Conservation (phyloP, 176 grass and related monocot genomes). For the Oryza coarctata region DNA sequence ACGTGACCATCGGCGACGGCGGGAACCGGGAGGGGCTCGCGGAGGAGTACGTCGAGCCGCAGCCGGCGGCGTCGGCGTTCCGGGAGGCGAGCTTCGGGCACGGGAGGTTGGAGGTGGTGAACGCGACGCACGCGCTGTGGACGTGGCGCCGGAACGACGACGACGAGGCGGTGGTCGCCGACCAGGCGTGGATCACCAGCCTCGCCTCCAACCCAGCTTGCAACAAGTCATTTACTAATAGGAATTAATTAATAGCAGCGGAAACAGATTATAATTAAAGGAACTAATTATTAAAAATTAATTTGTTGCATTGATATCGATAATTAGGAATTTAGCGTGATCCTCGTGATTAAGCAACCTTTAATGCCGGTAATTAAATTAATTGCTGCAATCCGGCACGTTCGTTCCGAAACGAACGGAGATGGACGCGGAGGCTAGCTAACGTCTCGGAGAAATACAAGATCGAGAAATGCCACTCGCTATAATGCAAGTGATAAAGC, state of each 20-base stretch:
- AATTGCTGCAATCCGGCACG: too few species aligned
- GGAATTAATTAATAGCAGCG: too few species aligned
- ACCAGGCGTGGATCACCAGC: conserved; percentile 58
- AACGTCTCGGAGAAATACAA: too few species aligned
- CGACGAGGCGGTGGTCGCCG: conserved; percentile 37
- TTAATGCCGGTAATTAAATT: too few species aligned
- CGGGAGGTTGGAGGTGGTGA: conserved; percentile 54
- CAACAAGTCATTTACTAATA: neutral
- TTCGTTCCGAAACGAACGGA: too few species aligned
- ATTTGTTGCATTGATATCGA: neutral
- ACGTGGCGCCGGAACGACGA: conserved; percentile 66
- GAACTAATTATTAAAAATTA: neutral
- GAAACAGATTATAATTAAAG: neutral
- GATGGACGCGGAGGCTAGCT: too few species aligned
- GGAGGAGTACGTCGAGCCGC: conserved; percentile 27
- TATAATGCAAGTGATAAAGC: too few species aligned
- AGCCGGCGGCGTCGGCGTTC: conserved; percentile 51
- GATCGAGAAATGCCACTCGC: too few species aligned
- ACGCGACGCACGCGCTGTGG: conserved; percentile 59
- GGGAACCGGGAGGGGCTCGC: conserved; percentile 76
- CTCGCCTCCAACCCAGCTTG: conserved; percentile 41
- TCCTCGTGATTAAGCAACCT: too few species aligned
- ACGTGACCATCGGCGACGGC: conserved; percentile 73
- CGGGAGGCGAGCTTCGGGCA: conserved; percentile 86
- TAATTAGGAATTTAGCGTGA: too few species aligned